phyloP scores from a whole-genome alignment of 352 stramenopile genomes.

The Thalassiosira hispida region DNA sequence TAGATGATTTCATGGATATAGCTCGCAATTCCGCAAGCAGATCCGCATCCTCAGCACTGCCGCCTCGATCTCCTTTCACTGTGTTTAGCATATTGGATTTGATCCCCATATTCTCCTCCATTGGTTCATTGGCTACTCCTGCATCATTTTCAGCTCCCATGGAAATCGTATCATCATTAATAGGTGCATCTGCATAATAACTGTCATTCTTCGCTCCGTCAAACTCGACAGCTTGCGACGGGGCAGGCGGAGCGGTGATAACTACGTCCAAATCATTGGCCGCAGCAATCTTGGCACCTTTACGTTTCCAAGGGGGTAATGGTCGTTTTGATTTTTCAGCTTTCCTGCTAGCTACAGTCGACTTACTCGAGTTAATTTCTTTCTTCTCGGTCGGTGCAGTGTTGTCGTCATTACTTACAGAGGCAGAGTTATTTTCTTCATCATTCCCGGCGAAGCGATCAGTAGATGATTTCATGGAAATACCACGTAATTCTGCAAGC shows the following conservation, averaged over 20 bases:
- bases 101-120: neutral
- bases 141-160: too few relatives aligned
- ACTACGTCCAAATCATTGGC: neutral
- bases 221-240: neutral
- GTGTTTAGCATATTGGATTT: too few relatives aligned
- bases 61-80: constrained; percentile 17
- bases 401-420: too few relatives aligned
- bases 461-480: too few relatives aligned
- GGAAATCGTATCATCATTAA: too few relatives aligned
- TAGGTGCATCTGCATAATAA: neutral
- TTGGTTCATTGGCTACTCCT: neutral
- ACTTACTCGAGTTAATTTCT: too few relatives aligned
- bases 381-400: too few relatives aligned
- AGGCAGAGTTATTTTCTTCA: too few relatives aligned
- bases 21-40: constrained; percentile 8
- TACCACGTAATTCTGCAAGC: constrained; percentile 55
- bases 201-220: neutral
- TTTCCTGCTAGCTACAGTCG: neutral
- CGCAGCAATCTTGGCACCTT: neutral
- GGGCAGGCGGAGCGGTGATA: neutral
- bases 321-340: neutral
- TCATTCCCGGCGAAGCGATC: too few relatives aligned
- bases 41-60: constrained; percentile 8
- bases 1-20: constrained; percentile 56
- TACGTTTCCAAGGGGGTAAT: constrained; percentile 7